Evolutionary conservation across 2,329 filamentous ascomycete species (phyloP).

Genomic region (Pseudogymnoascus sp.): DNA sequence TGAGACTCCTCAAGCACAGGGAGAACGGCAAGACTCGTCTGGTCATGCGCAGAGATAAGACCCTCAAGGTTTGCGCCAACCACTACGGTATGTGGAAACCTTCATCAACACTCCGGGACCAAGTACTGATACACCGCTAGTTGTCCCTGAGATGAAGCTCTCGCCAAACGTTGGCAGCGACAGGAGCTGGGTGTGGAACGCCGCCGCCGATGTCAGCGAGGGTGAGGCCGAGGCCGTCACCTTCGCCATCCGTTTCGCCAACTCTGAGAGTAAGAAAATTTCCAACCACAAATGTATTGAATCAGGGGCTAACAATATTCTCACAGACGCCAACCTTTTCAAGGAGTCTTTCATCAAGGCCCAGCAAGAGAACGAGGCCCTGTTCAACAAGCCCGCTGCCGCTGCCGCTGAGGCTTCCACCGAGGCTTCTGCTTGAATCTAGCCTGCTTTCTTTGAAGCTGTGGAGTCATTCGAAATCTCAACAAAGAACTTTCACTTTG

Average conservation of each 20-base stretch:
- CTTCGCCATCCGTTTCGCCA: conserved; percentile 93
- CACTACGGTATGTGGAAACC: conserved; percentile 73
- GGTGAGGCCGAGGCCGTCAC: conserved; percentile 95
- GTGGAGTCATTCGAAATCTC: not conserved
- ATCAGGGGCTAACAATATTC: conserved; percentile 25
- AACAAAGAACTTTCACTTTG: conserved; percentile 11
- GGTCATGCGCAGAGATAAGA: conserved; percentile 99
- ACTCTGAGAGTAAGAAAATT: conserved; percentile 73
- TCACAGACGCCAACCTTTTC: conserved; percentile 84
- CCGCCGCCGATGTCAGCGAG: conserved; percentile 94
- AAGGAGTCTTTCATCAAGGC: conserved; percentile 97
- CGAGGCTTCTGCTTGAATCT: conserved; percentile 4
- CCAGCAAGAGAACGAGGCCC: conserved; percentile 86
- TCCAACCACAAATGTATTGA: not conserved
- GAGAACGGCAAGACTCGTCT: conserved; percentile 96
- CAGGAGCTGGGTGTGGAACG: conserved; percentile 99
- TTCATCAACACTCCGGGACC: not conserved
- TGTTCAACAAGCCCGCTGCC: conserved; percentile 55
- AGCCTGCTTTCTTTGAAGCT: not conserved
- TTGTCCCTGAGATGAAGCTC: conserved; percentile 98
- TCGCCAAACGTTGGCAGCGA: conserved; percentile 96
- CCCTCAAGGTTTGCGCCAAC: conserved; percentile 99
- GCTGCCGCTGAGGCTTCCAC: conserved; percentile 16
- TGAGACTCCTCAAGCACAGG: conserved; percentile 95
- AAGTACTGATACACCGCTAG: conserved; percentile 39